Conservation (phyloP, 1,284 basidiomycete genomes). For the Cryptococcus maquisensis region DNA sequence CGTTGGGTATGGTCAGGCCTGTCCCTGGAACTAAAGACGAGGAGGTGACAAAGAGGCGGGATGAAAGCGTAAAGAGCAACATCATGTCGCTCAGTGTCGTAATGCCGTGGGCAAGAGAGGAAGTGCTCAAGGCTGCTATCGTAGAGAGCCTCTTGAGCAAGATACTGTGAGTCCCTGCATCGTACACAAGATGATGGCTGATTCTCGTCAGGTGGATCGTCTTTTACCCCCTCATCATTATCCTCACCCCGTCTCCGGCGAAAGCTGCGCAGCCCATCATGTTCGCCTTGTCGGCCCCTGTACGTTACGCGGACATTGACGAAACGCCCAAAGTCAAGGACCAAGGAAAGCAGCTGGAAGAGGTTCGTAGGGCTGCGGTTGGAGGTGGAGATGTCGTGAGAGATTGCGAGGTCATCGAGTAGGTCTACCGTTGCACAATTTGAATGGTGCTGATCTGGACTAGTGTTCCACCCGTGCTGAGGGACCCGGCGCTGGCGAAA, state of each 20-base stretch:
- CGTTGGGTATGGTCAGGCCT: slow-evolving; percentile 13
- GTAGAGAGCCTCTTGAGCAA: slow-evolving; percentile 16
- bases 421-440: slow-evolving; percentile 11
- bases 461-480: slow-evolving; percentile 35
- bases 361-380: slow-evolving; percentile 26
- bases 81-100: slow-evolving; percentile 41
- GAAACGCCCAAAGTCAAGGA: slow-evolving; percentile 12
- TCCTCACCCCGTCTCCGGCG: slow-evolving; percentile 41
- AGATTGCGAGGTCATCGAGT: slow-evolving; percentile 44
- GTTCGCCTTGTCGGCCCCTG: slow-evolving; percentile 42
- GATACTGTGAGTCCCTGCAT: slow-evolving; percentile 32
- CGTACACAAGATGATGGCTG: too few species aligned
- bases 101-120: slow-evolving; percentile 45
- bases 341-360: slow-evolving; percentile 8
- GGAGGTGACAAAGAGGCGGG: slow-evolving; percentile 24
- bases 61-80: slow-evolving; percentile 39
- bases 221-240: slow-evolving; percentile 35
- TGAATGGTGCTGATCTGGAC: not conserved
- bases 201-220: slow-evolving; percentile 30
- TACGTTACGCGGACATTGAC: slow-evolving; percentile 29
- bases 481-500: slow-evolving; percentile 27
- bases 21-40: slow-evolving; percentile 6
- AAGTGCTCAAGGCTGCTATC: slow-evolving; percentile 33
- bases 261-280: slow-evolving; percentile 39
- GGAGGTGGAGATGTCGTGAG: slow-evolving; percentile 43